A percentile compares a stretch with the other conserved stretches of the same genome.
Evolutionary conservation across 768 basidiomycete genomes (phyloP).

Genomic region (Suillus ampliporus): DNA sequence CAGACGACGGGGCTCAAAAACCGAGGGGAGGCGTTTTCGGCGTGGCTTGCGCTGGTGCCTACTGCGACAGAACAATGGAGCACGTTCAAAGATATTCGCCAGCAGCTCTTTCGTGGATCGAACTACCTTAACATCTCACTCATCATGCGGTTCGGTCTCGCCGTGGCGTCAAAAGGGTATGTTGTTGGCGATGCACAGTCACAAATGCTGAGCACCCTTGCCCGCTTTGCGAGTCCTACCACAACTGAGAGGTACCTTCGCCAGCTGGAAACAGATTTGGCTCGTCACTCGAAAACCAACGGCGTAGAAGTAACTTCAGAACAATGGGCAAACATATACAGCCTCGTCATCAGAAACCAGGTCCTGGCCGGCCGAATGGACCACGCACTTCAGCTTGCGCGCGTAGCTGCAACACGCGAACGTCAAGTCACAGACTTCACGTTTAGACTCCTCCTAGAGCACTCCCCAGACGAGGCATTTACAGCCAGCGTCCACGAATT

Average conservation of each 20-base stretch:
- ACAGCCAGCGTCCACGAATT: slow-evolving; percentile 22
- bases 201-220: slow-evolving; percentile 44
- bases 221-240: slow-evolving; percentile 46
- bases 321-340: slow-evolving; percentile 30
- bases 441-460: slow-evolving; percentile 40
- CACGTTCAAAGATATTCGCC: slow-evolving; percentile 35
- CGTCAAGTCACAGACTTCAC: slow-evolving; percentile 43
- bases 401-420: slow-evolving; percentile 33
- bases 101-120: slow-evolving; percentile 38
- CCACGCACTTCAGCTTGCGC: slow-evolving; percentile 53
- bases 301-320: slow-evolving; percentile 9
- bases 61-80: slow-evolving; percentile 25
- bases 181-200: slow-evolving; percentile 17
- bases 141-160: slow-evolving; percentile 47
- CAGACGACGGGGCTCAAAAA: slow-evolving; percentile 18
- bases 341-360: slow-evolving; percentile 48
- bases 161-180: slow-evolving; percentile 56
- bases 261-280: slow-evolving; percentile 27
- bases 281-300: slow-evolving; percentile 14
- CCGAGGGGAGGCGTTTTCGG: slow-evolving; percentile 33
- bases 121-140: slow-evolving; percentile 40
- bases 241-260: slow-evolving; percentile 46
- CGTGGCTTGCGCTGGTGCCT: slow-evolving; percentile 53
- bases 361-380: slow-evolving; percentile 43
- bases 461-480: slow-evolving; percentile 19